Evolutionary conservation across 2,329 filamentous ascomycete genomes (phyloP), one percentile per base, ranked within the genome.

Genomic region (Coccinonectria pachysandricola): DNA sequence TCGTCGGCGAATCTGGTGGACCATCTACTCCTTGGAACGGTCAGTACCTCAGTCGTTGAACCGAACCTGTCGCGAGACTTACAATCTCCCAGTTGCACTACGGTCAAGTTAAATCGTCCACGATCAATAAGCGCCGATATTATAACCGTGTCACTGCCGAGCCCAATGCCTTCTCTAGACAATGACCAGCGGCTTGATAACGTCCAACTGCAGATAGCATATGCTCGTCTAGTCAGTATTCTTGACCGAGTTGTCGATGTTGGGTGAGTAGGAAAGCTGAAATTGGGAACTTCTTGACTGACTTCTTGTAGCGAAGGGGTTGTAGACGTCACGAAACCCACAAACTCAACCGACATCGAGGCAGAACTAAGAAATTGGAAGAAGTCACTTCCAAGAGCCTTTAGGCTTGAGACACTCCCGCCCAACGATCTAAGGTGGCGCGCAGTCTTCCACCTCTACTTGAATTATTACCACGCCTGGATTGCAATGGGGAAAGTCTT

Each of bases 391-490:
- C 51, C 49, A 3, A 19, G 26, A 0, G 30, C 41, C 1, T 42
- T 54, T 15, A 46, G 36, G 18, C 35, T 55, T 1, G 39, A 47
- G 8, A 39, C 37, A 13, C 42, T 53, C 11, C 24, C 44, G 12
- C 46, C 53, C 0, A 37, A 31, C 10, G 43, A 45, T 5, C 40
- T 46, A 2, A 35, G 28, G 15, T 56, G 54, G 19, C 46, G 51
- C 6, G 45, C 49, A 2, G 48, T 49, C 2, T 46, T 54, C 20
- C 53, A 56, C 23, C 43, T 56, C 2, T 49, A 52, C 24, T 33
- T 56, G 1, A 56, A 56, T 32, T 55, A 56, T 28, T 48, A 56
- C 28, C 56, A 49, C 23, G 42, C 50, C 8, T 52, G 49, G 46
- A 56, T 56, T 12, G 45, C 50, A 4, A 50, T 54, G 31, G 49